Evolutionary conservation across 305 asterid genomes (phyloP), one percentile per base, ranked within the genome.

Genomic region (Fraxinus velutina): DNA sequence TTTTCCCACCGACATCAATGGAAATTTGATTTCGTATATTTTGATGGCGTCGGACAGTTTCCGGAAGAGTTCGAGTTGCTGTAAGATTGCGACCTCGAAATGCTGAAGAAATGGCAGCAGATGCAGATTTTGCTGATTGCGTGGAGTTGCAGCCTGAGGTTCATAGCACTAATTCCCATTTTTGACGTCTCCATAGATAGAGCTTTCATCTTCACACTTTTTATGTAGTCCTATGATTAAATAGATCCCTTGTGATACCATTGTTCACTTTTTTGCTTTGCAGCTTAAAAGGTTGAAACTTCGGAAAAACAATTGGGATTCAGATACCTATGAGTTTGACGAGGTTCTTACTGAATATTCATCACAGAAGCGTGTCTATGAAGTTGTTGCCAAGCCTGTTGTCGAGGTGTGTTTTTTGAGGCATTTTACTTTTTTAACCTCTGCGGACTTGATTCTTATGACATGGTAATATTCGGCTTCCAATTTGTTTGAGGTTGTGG

Each of bases 111-210:
- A 81, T 87, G 90, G 96, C 78, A 80, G 97, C 98, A 34, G 99
- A 96, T 92, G 96, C 98, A 83, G 99, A 96, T 90, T 96, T 96
- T 91, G 98, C 98, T 87, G 99, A 96, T 89, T 93, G 99, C 81
- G 98, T 96, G 86, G 99, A 96, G 84, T 81, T 93, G 87, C 99
- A 96, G 88, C 98, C 99, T 2, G 99, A 96, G 98, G 99, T 70
- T 52, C 79, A 70, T 78, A 76, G 32, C 39, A 44, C 83, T 36
- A 62, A 36, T 76, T 68, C 55, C 70, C 79, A 62, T 60, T 21
- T 71, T 86, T 81, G 50, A 32, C 7, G 50, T 78, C 81, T 50
- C 22, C 34, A 66, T 34, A 32, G 44, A 2, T 76, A 19, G 70
- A 80, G 5, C 75, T 78, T 85, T 70, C 75, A 79, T 73, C 80